A percentile compares a stretch with the other conserved stretches of the same genome.
Evolutionary conservation across 179 eudicot genomes (phyloP).

Genomic region (Spinacia oleracea): DNA sequence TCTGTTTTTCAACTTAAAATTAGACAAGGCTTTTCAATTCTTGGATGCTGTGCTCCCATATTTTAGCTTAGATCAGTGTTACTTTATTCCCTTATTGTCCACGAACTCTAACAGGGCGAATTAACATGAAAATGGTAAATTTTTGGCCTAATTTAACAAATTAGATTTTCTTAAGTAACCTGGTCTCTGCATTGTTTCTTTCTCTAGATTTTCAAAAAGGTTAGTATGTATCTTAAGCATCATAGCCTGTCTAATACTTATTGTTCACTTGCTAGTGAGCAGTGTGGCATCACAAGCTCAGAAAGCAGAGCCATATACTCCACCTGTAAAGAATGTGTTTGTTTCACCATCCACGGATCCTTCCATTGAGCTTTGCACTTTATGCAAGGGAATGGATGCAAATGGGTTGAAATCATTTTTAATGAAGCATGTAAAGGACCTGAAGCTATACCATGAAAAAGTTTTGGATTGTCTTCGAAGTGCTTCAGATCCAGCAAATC

Average conservation of each 20-base stretch:
- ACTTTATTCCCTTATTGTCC: no score
- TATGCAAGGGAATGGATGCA: slow-evolving; percentile 18
- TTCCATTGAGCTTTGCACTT: slow-evolving; percentile 6
- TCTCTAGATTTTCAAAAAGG: not conserved
- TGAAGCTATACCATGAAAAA: slow-evolving; percentile 5
- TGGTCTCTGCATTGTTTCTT: not conserved
- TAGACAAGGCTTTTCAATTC: not conserved
- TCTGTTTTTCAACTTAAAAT: not conserved
- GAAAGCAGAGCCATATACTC: slow-evolving; percentile 2
- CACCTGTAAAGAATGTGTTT: not conserved
- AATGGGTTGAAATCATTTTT: slow-evolving; percentile 21
- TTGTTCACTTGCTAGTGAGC: slow-evolving; percentile 8
- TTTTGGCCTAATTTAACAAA: no score
- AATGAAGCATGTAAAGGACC: slow-evolving; percentile 14
- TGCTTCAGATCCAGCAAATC: slow-evolving; percentile 36
- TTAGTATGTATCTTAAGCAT: not conserved
- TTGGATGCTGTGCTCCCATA: not conserved
- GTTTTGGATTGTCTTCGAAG: slow-evolving; percentile 21
- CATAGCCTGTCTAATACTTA: not conserved
- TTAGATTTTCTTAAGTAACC: not conserved
- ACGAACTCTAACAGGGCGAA: no score
- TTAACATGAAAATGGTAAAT: no score
- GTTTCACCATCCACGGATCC: slow-evolving; percentile 14
- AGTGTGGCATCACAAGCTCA: not conserved
- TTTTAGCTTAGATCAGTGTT: not conserved